phyloP scores from a whole-genome alignment of 352 stramenopile genomes.

The Pythium guiyangense region DNA sequence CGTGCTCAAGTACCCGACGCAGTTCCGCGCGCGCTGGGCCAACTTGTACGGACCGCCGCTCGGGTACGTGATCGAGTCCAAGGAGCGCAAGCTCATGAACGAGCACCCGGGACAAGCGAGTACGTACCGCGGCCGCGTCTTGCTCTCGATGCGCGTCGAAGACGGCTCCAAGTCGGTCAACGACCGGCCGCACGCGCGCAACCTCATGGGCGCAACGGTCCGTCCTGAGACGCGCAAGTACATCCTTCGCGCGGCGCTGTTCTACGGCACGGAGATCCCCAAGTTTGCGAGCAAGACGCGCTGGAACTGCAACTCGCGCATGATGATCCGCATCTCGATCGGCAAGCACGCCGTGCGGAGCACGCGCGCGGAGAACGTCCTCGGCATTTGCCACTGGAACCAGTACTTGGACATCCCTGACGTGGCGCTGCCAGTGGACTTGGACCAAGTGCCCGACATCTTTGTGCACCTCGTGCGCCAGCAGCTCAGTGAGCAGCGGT shows the following conservation, averaged over 20 bases:
- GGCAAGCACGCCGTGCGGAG: constrained; percentile 52
- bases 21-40: constrained; percentile 60
- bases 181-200: constrained; percentile 60
- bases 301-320: constrained; percentile 68
- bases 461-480: constrained; percentile 70
- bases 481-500: constrained; percentile 49
- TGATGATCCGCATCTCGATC: constrained; percentile 71
- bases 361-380: constrained; percentile 51
- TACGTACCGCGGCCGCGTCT: constrained; percentile 71
- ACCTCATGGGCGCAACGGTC: constrained; percentile 39
- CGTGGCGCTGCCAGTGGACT: constrained; percentile 54
- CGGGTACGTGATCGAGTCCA: constrained; percentile 43
- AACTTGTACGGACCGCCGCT: constrained; percentile 83
- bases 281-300: constrained; percentile 61
- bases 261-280: constrained; percentile 82
- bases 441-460: constrained; percentile 75
- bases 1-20: constrained; percentile 53
- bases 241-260: constrained; percentile 52
- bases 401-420: constrained; percentile 61
- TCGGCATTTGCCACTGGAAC: constrained; percentile 76
- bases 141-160: constrained; percentile 66
- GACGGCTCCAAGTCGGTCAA: constrained; percentile 62
- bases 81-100: constrained; percentile 46
- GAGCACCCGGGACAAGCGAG: constrained; percentile 56
- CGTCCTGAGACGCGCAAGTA: constrained; percentile 46